Evolutionary conservation across 768 basidiomycete species (phyloP).

Genomic region (Kwoniella newhampshirensis): DNA sequence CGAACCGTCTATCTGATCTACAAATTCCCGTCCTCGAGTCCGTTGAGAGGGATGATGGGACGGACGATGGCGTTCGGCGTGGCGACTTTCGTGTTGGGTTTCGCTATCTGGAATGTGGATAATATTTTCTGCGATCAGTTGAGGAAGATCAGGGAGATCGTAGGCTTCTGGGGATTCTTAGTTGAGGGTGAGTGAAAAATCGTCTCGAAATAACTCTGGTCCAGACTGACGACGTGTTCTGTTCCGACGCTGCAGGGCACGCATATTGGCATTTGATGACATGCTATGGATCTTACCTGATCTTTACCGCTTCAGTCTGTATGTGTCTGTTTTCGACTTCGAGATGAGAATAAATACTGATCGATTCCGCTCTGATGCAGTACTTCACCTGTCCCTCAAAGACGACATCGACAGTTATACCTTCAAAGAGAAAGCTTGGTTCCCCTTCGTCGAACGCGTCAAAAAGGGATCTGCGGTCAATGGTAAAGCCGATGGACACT

Average conservation of each 20-base stretch:
- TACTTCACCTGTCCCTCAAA: conserved; percentile 37
- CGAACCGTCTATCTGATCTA: conserved; percentile 61
- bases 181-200: conserved; percentile 37
- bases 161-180: conserved; percentile 36
- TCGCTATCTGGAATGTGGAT: conserved; percentile 76
- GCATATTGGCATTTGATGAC: conserved; percentile 51
- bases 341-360: not conserved
- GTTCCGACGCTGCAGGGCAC: conserved; percentile 18
- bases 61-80: conserved; percentile 60
- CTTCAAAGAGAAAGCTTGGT: conserved; percentile 26
- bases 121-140: conserved; percentile 66
- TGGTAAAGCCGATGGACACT: conserved; percentile 8
- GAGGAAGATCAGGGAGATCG: conserved; percentile 15
- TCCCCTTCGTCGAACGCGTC: conserved; percentile 22
- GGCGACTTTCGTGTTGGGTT: conserved; percentile 63
- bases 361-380: conserved; percentile 11
- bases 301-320: conserved; percentile 46
- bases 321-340: conserved; percentile 8
- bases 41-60: conserved; percentile 55
- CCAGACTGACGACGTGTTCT: not conserved
- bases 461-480: not conserved
- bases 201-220: not conserved
- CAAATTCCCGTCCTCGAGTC: conserved; percentile 53
- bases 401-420: conserved; percentile 30
- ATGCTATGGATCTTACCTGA: conserved; percentile 40